Conservation (phyloP, 2,329 filamentous ascomycete genomes). For the Plectosphaerella sp. region DNA sequence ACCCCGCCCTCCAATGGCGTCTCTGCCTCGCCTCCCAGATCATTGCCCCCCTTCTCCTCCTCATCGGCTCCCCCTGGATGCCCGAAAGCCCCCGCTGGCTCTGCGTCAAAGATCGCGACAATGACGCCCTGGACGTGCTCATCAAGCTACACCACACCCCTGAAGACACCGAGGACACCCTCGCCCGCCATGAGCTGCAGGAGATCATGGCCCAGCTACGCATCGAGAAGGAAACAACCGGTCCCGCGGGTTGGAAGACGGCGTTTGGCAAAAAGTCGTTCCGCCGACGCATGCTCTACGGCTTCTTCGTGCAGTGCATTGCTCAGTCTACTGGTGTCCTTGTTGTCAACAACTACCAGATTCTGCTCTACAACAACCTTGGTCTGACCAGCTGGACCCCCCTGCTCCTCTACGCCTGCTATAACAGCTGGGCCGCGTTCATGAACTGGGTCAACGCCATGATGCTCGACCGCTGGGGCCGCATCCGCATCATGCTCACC, state of each 20-base stretch:
- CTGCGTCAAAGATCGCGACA: not conserved
- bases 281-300: slow-evolving; percentile 6
- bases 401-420: slow-evolving; percentile 5
- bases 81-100: not conserved
- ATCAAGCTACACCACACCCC: slow-evolving; percentile 15
- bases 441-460: slow-evolving; percentile 5
- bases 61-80: not conserved
- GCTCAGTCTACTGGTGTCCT: slow-evolving; percentile 1
- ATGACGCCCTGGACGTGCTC: slow-evolving; percentile 14
- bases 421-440: slow-evolving; percentile 6
- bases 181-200: slow-evolving; percentile 11
- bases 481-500: not conserved
- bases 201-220: slow-evolving; percentile 6
- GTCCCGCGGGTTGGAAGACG: not conserved
- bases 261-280: slow-evolving; percentile 17
- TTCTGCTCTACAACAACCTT: slow-evolving; percentile 3
- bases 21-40: slow-evolving; percentile 15
- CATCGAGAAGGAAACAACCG: slow-evolving; percentile 19
- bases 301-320: slow-evolving; percentile 6
- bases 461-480: slow-evolving; percentile 1
- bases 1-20: slow-evolving; percentile 15
- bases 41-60: not conserved
- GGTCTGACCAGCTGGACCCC: slow-evolving; percentile 2
- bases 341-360: slow-evolving; percentile 4
- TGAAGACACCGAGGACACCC: slow-evolving; percentile 15